Conservation (phyloP, 192 early-diverging fungal species). For the Coemansia asiatica region DNA sequence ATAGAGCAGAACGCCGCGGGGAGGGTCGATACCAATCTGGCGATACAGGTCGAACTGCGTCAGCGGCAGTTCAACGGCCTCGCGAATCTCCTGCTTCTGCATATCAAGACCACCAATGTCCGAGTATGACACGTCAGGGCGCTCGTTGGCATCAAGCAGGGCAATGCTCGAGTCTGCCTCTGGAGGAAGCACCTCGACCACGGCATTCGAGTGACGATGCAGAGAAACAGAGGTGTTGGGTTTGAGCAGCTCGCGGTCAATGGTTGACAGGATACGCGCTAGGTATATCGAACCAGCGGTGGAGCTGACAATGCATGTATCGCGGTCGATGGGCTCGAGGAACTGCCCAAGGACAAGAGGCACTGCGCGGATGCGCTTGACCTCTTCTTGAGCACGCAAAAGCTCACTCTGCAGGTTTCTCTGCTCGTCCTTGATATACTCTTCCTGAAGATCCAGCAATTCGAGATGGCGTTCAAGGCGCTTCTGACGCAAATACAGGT, state of each 20-base stretch:
- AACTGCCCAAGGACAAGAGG: slow-evolving; percentile 99
- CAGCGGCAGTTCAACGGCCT: slow-evolving; percentile 96
- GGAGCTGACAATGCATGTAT: slow-evolving; percentile 92
- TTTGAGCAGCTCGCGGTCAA: slow-evolving; percentile 96
- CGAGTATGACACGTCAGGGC: slow-evolving; percentile 76
- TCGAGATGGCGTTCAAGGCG: slow-evolving; percentile 93
- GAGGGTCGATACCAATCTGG: slow-evolving; percentile 99
- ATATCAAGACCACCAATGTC: slow-evolving; percentile 88
- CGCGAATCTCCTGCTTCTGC: slow-evolving; percentile 90
- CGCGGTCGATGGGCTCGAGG: slow-evolving; percentile 93
- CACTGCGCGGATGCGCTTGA: slow-evolving; percentile 97
- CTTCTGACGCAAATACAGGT: slow-evolving; percentile 92
- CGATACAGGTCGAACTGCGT: slow-evolving; percentile 98
- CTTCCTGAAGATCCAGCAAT: slow-evolving; percentile 94
- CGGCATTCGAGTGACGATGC: slow-evolving; percentile 94
- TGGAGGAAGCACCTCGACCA: slow-evolving; percentile 96
- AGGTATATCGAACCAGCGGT: slow-evolving; percentile 91
- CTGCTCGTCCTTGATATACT: slow-evolving; percentile 99
- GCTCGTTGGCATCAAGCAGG: slow-evolving; percentile 77
- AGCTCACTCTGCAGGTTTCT: slow-evolving; percentile 95
- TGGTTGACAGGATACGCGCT: slow-evolving; percentile 92
- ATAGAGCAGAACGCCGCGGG: slow-evolving; percentile 96
- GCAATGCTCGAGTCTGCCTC: slow-evolving; percentile 93
- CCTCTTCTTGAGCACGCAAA: slow-evolving; percentile 93
- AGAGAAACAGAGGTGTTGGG: slow-evolving; percentile 91